Percentiles rank a stretch among this genome's conserved stretches.
Evolutionary conservation across 768 basidiomycete species (phyloP).

Genomic region (Agaricus subrufescens): DNA sequence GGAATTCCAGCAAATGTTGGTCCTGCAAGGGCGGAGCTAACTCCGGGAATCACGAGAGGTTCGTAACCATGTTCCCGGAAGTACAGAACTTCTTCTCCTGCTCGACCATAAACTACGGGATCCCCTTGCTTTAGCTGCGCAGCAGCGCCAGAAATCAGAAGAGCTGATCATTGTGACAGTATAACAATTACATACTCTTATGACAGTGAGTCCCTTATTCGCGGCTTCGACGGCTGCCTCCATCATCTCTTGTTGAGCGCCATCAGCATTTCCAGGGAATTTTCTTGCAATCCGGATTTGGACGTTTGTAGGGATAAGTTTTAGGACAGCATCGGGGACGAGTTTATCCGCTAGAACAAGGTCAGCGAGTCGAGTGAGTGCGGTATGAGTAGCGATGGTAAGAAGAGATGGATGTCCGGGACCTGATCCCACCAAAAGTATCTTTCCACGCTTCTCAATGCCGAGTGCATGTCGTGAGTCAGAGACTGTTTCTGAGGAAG

Average conservation of each 20-base stretch:
- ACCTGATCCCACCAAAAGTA: conserved; percentile 89
- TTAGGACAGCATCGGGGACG: conserved; percentile 84
- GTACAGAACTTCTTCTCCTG: conserved; percentile 91
- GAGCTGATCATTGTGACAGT: background rate
- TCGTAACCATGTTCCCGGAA: conserved; percentile 86
- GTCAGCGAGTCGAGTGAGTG: conserved; percentile 76
- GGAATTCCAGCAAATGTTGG: conserved; percentile 90
- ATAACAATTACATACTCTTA: conserved; percentile 56
- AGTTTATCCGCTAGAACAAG: conserved; percentile 95
- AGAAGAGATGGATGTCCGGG: conserved; percentile 93
- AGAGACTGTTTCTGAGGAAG: conserved; percentile 10
- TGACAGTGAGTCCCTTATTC: conserved; percentile 73
- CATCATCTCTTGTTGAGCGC: conserved; percentile 94
- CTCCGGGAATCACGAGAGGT: conserved; percentile 82
- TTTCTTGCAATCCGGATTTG: conserved; percentile 90
- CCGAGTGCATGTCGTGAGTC: conserved; percentile 30
- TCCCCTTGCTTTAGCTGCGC: conserved; percentile 93
- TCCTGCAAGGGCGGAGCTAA: conserved; percentile 85
- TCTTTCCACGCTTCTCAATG: conserved; percentile 51
- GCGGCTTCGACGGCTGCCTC: conserved; percentile 84
- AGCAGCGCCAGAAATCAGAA: background rate
- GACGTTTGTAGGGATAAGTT: conserved; percentile 68
- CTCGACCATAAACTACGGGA: conserved; percentile 90
- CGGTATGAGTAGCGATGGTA: conserved; percentile 79
- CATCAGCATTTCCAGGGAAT: conserved; percentile 96